phyloP scores from a whole-genome alignment of 2,329 filamentous ascomycete genomes.

The Trichoderma hamatum region DNA sequence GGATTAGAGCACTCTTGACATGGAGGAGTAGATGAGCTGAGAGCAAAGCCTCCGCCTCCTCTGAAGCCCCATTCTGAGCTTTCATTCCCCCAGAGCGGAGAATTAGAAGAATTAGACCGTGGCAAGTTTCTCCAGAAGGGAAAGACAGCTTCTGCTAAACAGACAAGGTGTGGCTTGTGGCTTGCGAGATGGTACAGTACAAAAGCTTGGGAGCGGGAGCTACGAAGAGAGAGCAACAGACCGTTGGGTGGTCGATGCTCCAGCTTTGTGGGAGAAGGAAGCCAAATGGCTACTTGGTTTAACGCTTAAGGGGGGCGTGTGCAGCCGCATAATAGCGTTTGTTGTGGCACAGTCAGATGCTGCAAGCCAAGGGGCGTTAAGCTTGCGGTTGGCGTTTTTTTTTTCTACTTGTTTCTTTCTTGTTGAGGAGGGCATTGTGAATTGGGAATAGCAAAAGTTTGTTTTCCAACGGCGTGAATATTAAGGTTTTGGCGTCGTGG shows the following conservation, averaged over 20 bases:
- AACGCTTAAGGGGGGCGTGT: neutral
- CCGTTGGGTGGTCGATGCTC: neutral
- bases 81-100: conserved; percentile 1
- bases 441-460: conserved; percentile 1
- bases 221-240: neutral
- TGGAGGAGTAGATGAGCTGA: neutral
- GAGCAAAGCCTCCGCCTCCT: neutral
- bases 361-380: neutral
- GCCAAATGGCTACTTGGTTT: neutral
- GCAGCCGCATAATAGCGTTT: neutral
- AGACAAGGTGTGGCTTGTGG: conserved; percentile 10
- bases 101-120: conserved; percentile 15
- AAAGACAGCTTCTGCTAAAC: neutral
- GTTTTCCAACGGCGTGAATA: neutral
- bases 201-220: conserved; percentile 8
- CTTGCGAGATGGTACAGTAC: neutral
- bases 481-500: neutral
- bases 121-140: neutral
- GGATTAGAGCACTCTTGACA: neutral
- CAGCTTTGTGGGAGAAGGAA: neutral
- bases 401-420: neutral
- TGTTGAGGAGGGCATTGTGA: neutral
- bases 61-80: neutral
- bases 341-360: neutral
- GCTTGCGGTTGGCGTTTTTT: neutral